Percentiles rank a stretch among this genome's conserved stretches.
phyloP scores from a whole-genome alignment of 1,139 yeast genomes.

The Saccharomycopsis hybrid region DNA sequence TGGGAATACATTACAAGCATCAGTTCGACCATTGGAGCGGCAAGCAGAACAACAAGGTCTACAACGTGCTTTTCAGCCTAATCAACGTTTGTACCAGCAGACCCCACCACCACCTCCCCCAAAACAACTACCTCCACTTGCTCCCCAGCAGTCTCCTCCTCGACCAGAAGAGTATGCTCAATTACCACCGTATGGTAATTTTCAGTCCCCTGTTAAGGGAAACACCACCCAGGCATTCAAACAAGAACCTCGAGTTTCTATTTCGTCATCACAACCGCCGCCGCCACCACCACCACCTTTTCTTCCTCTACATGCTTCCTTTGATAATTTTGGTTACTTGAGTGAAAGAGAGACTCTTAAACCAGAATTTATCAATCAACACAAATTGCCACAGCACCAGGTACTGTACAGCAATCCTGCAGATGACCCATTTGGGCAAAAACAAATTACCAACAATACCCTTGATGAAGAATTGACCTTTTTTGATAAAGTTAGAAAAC shows the following conservation, averaged over 20 bases:
- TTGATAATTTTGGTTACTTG: no score
- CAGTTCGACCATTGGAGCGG: not conserved
- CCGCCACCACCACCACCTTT: no score
- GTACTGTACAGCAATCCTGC: not conserved
- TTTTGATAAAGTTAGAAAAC: conserved; percentile 88
- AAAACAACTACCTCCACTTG: not conserved
- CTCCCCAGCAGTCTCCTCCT: no score
- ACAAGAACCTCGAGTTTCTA: not conserved
- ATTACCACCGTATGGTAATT: conserved; percentile 15
- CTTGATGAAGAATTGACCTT: conserved; percentile 75
- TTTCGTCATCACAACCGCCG: not conserved
- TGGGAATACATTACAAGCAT: not conserved
- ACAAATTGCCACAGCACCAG: not conserved
- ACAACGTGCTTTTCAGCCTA: not conserved
- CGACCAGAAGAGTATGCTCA: not conserved
- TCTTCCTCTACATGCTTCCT: no score
- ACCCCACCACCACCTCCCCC: conserved; percentile 11
- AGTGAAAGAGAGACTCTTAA: not conserved
- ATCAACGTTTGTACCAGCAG: not conserved
- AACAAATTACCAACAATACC: not conserved
- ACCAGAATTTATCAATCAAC: not conserved
- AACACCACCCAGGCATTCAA: not conserved
- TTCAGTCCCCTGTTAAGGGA: conserved; percentile 7
- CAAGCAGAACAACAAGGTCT: not conserved
- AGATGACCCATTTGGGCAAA: no score